Evolutionary conservation across 192 early-diverging fungal genomes (phyloP), one percentile per base, ranked within the genome.

Genomic region (Paraglomus brasilianum): DNA sequence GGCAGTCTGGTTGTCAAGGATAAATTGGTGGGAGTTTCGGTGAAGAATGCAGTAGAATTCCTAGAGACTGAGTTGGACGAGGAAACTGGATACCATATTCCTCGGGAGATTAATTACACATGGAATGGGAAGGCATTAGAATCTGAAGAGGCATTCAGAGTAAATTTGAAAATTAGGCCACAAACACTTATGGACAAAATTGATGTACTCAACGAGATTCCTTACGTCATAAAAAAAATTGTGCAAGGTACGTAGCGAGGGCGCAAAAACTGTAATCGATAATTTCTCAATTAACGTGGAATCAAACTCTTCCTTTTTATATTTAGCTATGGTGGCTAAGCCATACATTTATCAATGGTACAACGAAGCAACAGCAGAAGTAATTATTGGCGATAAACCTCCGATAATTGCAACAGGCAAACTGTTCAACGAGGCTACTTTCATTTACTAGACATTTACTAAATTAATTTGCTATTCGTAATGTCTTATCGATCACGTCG

Each of bases 281-380:
- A 30, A 11, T 22, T 17, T 11, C 36, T 30, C 1, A 21, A 56
- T 56, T 22, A 56, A 56, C 17, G 11, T 56, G 21, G 36, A 24
- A 17, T 56, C 6, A 24, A 24, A 11, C 53, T 11, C 6, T 56
- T 30, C 36, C 21, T 21, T 48, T 15, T 11, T 53, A 39, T 15
- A 50, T 11, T 66, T 70, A 22, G 89, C 94, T 0, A 88, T 96
- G 69, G 89, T 98, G 38, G 94, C 93, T 19, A 92, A 92, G 66
- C 96, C 96, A 41, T 97, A 88, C 69, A 84, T 94, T 40, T 98
- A 95, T 76, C 93, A 98, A 77, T 95, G 95, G 88, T 86, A 90
- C 59, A 89, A 94, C 59, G 85, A 88, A 40, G 87, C 87, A 4
- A 79, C 77, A 8, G 88, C 89, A 44, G 82, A 86, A 49, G 79